Conservation (phyloP, 1,284 basidiomycete genomes). For the Coriolopsis trogii region DNA sequence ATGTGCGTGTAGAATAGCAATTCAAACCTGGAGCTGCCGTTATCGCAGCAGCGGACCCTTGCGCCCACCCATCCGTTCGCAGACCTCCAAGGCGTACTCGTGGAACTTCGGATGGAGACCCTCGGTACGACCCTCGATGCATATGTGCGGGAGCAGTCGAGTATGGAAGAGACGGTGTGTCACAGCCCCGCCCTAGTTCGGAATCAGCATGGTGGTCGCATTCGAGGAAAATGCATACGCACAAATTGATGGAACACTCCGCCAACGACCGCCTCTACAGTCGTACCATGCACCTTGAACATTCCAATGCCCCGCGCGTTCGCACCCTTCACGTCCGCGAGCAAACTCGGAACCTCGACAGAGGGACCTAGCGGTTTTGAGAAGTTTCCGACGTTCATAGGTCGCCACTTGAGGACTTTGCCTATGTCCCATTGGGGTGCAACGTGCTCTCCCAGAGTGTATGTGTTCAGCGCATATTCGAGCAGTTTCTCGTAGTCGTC, state of each 20-base stretch:
- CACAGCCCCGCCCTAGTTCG: conserved; percentile 55
- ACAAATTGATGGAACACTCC: conserved; percentile 81
- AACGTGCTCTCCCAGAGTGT: conserved; percentile 69
- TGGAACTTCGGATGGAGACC: conserved; percentile 61
- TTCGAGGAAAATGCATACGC: conserved; percentile 34
- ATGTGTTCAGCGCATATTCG: conserved; percentile 62
- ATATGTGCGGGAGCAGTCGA: conserved; percentile 59
- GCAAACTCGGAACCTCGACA: conserved; percentile 18
- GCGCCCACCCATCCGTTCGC: conserved; percentile 52
- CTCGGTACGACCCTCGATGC: conserved; percentile 42
- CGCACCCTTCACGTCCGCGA: conserved; percentile 31
- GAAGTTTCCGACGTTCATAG: conserved; percentile 34
- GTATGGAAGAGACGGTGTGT: conserved; percentile 72
- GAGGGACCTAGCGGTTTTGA: conserved; percentile 23
- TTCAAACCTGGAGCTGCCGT: conserved; percentile 12
- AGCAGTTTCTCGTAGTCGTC: conserved; percentile 58
- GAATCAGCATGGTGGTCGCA: neutral
- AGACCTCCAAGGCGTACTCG: conserved; percentile 45
- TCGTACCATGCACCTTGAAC: conserved; percentile 77
- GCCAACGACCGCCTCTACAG: conserved; percentile 75
- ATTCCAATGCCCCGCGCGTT: conserved; percentile 58
- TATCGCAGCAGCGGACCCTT: conserved; percentile 26
- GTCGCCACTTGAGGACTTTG: conserved; percentile 70
- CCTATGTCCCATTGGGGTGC: conserved; percentile 74
- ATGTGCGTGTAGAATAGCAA: conserved; percentile 22